These are phyloP conservation scores for Hemisphaericaspora lyxosophila DNA, from an alignment of 1,139 yeast species.

Conservation along the genomic window DNA sequence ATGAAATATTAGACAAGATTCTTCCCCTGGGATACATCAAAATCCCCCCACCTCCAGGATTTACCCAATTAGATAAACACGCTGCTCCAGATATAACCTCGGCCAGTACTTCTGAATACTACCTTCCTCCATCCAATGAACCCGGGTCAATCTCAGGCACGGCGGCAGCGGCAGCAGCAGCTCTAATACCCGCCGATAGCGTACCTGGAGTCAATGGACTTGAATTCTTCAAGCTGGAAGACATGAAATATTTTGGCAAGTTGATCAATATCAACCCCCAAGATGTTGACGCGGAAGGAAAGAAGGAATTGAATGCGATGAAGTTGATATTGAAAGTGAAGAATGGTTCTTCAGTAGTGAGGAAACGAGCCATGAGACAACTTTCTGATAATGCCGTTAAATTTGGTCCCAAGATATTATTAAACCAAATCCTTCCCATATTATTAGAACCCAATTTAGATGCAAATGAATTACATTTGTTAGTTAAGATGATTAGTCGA, in stretches of 20 bases:
- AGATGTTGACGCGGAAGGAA: slow-evolving; percentile 48
- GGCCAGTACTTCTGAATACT: slow-evolving; percentile 18
- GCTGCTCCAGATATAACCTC: slow-evolving; percentile 35
- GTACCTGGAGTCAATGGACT: slow-evolving; percentile 60
- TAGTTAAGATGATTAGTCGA: slow-evolving; percentile 75
- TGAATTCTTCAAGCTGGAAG: slow-evolving; percentile 69
- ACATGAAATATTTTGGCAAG: slow-evolving; percentile 69
- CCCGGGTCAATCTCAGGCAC: slow-evolving; percentile 3
- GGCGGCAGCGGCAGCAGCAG: no score
- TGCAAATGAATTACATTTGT: slow-evolving; percentile 79
- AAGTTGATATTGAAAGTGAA: slow-evolving; percentile 66
- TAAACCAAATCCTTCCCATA: slow-evolving; percentile 71
- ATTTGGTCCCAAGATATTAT: slow-evolving; percentile 70
- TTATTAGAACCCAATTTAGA: slow-evolving; percentile 71
- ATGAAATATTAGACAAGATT: slow-evolving; percentile 48
- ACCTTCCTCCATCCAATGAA: slow-evolving; percentile 25
- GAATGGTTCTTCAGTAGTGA: slow-evolving; percentile 67
- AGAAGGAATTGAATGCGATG: slow-evolving; percentile 62
- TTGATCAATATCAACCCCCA: slow-evolving; percentile 41
- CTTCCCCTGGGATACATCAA: slow-evolving; percentile 57
- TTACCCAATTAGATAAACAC: slow-evolving; percentile 30
- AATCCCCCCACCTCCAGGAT: slow-evolving; percentile 49
- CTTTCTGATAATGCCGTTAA: slow-evolving; percentile 62
- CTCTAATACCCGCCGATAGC: slow-evolving; percentile 42
- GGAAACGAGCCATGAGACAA: slow-evolving; percentile 72